These are phyloP conservation scores for Oryza rufipogon DNA, from an alignment of 176 grass and related monocot species.

Conservation along the genomic window DNA sequence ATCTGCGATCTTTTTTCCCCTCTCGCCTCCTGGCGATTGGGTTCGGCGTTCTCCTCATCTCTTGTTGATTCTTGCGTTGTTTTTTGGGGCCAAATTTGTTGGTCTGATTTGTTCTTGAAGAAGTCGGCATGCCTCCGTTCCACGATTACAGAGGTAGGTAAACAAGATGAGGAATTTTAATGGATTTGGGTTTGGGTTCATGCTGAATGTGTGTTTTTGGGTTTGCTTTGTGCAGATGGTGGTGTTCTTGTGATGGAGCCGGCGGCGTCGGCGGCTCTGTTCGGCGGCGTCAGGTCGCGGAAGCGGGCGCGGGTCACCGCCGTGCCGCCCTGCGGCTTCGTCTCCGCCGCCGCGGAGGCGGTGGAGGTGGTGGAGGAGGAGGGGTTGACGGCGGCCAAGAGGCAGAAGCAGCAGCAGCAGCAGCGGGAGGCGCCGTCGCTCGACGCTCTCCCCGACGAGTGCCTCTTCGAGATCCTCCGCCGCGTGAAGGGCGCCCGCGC, in stretches of 20 bases:
- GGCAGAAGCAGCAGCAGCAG: constrained; percentile 35
- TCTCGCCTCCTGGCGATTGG: constrained; percentile 42
- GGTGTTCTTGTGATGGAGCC: constrained; percentile 33
- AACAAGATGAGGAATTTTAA: no score
- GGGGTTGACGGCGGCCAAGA: constrained; percentile 29
- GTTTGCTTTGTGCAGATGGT: constrained; percentile 32
- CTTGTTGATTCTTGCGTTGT: not conserved
- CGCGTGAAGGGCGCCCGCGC: constrained; percentile 60
- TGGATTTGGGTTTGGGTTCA: not conserved
- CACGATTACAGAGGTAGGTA: constrained; percentile 49
- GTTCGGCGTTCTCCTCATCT: constrained; percentile 35
- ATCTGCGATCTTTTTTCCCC: constrained; percentile 49
- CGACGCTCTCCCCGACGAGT: constrained; percentile 80
- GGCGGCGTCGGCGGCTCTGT: not conserved
- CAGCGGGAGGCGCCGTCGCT: constrained; percentile 51
- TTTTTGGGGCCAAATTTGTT: not conserved
- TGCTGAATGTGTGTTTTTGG: constrained; percentile 16
- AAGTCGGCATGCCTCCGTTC: constrained; percentile 56
- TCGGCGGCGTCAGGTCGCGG: constrained; percentile 45
- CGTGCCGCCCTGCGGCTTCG: constrained; percentile 38
- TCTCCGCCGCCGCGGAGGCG: constrained; percentile 3
- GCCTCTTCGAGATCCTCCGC: constrained; percentile 93
- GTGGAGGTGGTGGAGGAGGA: not conserved
- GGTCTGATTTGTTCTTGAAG: not conserved
- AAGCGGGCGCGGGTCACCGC: constrained; percentile 75